Base-by-base conservation (phyloP, 1,284 basidiomycete species). In the Volvariella volvacea region DNA sequence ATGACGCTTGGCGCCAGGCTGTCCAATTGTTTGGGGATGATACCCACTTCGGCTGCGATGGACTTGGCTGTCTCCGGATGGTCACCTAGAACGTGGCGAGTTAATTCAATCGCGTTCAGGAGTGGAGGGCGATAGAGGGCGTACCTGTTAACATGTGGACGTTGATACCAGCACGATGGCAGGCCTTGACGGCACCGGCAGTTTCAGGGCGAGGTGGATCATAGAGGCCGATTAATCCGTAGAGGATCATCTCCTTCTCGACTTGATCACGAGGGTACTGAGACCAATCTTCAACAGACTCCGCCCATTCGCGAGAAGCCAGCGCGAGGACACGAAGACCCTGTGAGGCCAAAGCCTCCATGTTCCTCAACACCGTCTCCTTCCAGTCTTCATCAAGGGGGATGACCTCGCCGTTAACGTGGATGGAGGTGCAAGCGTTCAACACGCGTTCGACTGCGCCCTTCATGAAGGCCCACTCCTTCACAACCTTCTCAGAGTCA, bases 371-470 rank as follows among this genome's bases (percentile, higher is more conserved):
- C 8, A 36, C 34, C n/a, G 8, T 15, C 14, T 36, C 34, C 34
- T 20, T 6, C 34, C 34, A 36, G 19, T 6, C n/a, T 6, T 6
- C 7, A 36, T 15, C 15, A 4, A 36, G 15, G 7, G 14, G n/a
- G 15, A 36, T n/a, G 15, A 6, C 6, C 8, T 36, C n/a, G 15
- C 34, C 34, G 6, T 36, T n/a, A 20, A 36, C 34, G n/a, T 36
- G 34, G 19, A 36, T 36, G 34, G n/a, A 36, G 7, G 34, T 7
- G 15, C 34, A 80, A 17, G 68, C 58, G 25, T 77, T 74, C 25
- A 83, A 61, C 12, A 83, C 66, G 8, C 78, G 70, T 59, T 83
- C 80, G 45, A 59, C 50, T 63, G 39, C 39, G 14, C 39, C 39
- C 20, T 40, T 40, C 34, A 36, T 36, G n/a, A 36, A 36, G 7